Conservation (phyloP, 768 basidiomycete genomes). For the Trametes elegans region DNA sequence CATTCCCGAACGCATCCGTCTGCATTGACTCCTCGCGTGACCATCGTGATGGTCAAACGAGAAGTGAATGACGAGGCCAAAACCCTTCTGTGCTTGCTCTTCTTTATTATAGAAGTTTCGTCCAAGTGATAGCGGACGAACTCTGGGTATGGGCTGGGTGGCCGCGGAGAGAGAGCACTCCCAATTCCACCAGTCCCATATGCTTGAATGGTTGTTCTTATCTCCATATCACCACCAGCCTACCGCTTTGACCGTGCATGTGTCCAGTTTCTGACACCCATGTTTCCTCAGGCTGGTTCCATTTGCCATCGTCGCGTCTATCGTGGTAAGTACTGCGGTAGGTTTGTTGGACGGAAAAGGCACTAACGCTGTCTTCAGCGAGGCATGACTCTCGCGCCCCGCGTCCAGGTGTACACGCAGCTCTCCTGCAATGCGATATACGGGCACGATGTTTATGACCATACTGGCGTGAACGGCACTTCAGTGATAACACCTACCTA, state of each 20-base stretch:
- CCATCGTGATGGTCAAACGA: no score
- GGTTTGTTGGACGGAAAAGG: neutral
- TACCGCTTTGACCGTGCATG: neutral
- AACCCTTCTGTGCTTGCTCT: no score
- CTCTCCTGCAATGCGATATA: conserved; percentile 66
- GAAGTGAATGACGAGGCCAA: no score
- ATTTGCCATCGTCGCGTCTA: conserved; percentile 60
- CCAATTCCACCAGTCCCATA: no score
- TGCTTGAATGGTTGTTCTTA: no score
- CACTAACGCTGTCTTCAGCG: conserved; percentile 45
- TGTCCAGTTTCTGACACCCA: neutral
- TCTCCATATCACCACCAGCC: no score
- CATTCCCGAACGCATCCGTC: no score
- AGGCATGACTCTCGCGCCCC: conserved; percentile 75
- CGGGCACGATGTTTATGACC: conserved; percentile 40
- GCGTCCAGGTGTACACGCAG: conserved; percentile 77
- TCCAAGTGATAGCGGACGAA: no score
- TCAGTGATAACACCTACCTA: conserved; percentile 4
- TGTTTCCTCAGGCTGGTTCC: conserved; percentile 61
- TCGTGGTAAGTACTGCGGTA: conserved; percentile 50
- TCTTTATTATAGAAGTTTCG: no score
- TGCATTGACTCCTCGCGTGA: no score
- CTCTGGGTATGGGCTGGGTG: no score
- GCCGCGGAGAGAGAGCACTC: no score
- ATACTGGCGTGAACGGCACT: conserved; percentile 18